phyloP scores from a whole-genome alignment of 2,329 filamentous ascomycete species.

The Trichoderma arundinaceum region DNA sequence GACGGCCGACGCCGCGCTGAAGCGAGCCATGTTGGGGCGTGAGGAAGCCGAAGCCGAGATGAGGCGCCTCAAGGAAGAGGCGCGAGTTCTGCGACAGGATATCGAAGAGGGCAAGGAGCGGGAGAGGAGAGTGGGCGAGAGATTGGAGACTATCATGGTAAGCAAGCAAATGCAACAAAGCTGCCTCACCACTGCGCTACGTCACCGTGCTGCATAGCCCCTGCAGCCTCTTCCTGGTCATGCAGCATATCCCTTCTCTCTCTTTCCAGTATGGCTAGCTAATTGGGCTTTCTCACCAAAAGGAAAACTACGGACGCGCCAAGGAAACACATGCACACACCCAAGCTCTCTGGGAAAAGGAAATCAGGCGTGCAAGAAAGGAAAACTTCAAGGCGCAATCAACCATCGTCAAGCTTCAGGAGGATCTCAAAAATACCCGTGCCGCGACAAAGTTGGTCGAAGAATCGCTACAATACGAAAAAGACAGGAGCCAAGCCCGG shows the following conservation, averaged over 20 bases:
- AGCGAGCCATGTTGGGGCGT: slow-evolving; percentile 69
- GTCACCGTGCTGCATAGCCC: slow-evolving; percentile 4
- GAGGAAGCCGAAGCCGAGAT: slow-evolving; percentile 76
- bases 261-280: not conserved
- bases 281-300: not conserved
- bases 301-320: slow-evolving; percentile 73
- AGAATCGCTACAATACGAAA: slow-evolving; percentile 54
- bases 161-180: slow-evolving; percentile 38
- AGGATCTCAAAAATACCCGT: slow-evolving; percentile 70
- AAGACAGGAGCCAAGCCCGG: slow-evolving; percentile 14
- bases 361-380: slow-evolving; percentile 71
- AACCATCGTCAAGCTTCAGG: slow-evolving; percentile 69
- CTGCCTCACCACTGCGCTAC: not conserved
- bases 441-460: slow-evolving; percentile 63
- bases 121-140: slow-evolving; percentile 69
- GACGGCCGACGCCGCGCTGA: slow-evolving; percentile 68
- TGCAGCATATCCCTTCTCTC: not conserved
- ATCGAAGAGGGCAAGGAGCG: slow-evolving; percentile 69
- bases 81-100: slow-evolving; percentile 59
- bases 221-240: not conserved
- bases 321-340: slow-evolving; percentile 73
- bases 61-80: slow-evolving; percentile 67
- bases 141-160: slow-evolving; percentile 73
- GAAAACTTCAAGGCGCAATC: slow-evolving; percentile 79
- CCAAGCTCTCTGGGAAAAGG: slow-evolving; percentile 73